Conservation (phyloP, 345 rosid species). For the Brassica rapa region DNA sequence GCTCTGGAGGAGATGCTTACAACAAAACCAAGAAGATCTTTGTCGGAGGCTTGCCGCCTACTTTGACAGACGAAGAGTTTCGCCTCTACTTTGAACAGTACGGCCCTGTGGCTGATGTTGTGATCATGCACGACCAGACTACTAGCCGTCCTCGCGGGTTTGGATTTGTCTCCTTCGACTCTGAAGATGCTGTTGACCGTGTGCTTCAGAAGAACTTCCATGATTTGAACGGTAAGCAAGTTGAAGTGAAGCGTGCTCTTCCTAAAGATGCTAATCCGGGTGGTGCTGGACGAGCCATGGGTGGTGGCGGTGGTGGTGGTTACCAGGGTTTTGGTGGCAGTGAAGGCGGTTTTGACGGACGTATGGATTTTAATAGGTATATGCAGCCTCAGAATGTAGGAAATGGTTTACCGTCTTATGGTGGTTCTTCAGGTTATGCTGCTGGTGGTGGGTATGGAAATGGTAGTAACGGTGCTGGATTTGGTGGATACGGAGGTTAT, state of each 20-base stretch:
- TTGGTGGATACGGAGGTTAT: constrained; percentile 73
- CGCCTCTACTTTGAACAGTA: constrained; percentile 83
- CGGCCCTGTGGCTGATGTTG: constrained; percentile 86
- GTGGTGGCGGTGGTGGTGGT: constrained; percentile 65
- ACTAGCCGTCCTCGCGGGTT: constrained; percentile 94
- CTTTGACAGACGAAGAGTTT: constrained; percentile 80
- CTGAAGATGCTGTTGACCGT: constrained; percentile 85
- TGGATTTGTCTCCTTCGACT: constrained; percentile 89
- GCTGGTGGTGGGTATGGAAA: constrained; percentile 66
- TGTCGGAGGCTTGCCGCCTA: constrained; percentile 94
- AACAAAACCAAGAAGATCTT: constrained; percentile 84
- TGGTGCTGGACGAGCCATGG: constrained; percentile 62
- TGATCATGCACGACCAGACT: constrained; percentile 87
- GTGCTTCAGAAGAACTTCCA: constrained; percentile 84
- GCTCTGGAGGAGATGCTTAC: constrained; percentile 57
- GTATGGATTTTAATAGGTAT: constrained; percentile 76
- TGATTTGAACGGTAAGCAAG: constrained; percentile 88
- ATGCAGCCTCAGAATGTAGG: constrained; percentile 65
- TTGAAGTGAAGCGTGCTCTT: constrained; percentile 92
- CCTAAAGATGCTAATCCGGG: constrained; percentile 96
- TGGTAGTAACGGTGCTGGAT: constrained; percentile 68
- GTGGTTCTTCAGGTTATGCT: constrained; percentile 73
- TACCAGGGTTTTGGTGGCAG: constrained; percentile 69
- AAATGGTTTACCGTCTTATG: constrained; percentile 73
- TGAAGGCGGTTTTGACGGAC: constrained; percentile 61